Base-by-base conservation (phyloP, 331 rosid species). In the Quercus lobata region DNA sequence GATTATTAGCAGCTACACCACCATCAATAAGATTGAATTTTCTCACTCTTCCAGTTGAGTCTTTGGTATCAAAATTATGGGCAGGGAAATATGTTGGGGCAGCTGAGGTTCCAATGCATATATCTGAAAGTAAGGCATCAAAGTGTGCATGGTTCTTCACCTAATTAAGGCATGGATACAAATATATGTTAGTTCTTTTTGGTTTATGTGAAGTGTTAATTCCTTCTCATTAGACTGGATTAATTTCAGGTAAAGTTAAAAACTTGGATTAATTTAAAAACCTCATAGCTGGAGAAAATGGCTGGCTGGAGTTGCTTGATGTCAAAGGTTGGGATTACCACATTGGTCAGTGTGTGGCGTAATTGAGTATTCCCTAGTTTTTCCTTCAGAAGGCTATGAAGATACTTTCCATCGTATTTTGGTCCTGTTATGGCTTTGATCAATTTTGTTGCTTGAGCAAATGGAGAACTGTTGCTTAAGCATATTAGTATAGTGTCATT, bases 201-300 rank as follows among this genome's bases (percentile, higher is more conserved):
- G 14, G 54, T 49, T 49, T 49, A 49, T 49, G 54, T 49, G 54
- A 49, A 49, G 17, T 3, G 17, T 49, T 12, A 49, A 49, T 49
- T 14, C 5, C 15, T 49, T 49, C 54, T 49, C 18, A 49, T 49
- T 49, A 49, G 54, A 49, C 18, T 49, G 1, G 18, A 49, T 49
- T 49, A 49, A 49, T 49, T 49, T 49, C 16, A 11, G 12, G 46
- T 41, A 8, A 41, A 41, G 46, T 41, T 41, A 41, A 8, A 41
- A 41, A 41, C 12, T 41, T 41, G 46, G 46, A 41, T 41, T 41
- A 41, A 41, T 41, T 41, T 35, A 7, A 7, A 14, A 7, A 84
- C 88, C 88, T 74, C 46, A 54, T 30, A 81, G 66, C 27, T 78
- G 34, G 88, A 84, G 63, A 84, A 84, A 7, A 75, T 41, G 9